These are phyloP conservation scores for Elsinoe perseae DNA, from an alignment of 2,329 filamentous ascomycete genomes.

Conservation along the genomic window DNA sequence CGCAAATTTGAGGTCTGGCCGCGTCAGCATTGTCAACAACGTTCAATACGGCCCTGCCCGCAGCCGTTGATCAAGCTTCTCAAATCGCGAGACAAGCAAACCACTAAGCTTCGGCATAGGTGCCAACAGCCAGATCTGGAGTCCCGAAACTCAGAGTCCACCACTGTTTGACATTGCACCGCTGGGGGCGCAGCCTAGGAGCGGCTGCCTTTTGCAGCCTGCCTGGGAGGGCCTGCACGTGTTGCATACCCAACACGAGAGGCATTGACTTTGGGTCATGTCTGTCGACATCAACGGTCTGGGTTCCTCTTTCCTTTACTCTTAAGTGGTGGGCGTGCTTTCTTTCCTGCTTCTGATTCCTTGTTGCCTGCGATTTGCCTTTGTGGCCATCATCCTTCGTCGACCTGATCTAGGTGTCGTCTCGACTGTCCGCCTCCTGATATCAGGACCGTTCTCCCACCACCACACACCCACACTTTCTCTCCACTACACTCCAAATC, in stretches of 20 bases:
- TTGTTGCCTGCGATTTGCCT: background rate
- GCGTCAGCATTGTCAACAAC: constrained; percentile 5
- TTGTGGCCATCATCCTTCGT: background rate
- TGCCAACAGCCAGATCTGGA: background rate
- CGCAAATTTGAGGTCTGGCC: background rate
- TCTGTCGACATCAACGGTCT: background rate
- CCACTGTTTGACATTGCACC: background rate
- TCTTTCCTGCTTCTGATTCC: background rate
- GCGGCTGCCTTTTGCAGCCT: background rate
- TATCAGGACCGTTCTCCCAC: background rate
- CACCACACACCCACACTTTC: background rate
- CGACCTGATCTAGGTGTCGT: background rate
- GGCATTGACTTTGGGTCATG: background rate
- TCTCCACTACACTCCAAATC: background rate
- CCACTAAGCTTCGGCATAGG: background rate
- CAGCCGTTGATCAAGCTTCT: background rate
- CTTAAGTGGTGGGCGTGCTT: background rate
- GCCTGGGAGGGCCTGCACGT: background rate
- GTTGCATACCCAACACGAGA: background rate
- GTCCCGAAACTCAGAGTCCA: background rate
- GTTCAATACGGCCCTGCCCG: constrained; percentile 1
- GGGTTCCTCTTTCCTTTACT: background rate
- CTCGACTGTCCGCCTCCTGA: no score
- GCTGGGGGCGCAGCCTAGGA: background rate
- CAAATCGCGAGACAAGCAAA: background rate